Evolutionary conservation across 169 alveolate species (phyloP), one percentile per base, ranked within the genome.

Genomic region (Gregarina niphandrodes): DNA sequence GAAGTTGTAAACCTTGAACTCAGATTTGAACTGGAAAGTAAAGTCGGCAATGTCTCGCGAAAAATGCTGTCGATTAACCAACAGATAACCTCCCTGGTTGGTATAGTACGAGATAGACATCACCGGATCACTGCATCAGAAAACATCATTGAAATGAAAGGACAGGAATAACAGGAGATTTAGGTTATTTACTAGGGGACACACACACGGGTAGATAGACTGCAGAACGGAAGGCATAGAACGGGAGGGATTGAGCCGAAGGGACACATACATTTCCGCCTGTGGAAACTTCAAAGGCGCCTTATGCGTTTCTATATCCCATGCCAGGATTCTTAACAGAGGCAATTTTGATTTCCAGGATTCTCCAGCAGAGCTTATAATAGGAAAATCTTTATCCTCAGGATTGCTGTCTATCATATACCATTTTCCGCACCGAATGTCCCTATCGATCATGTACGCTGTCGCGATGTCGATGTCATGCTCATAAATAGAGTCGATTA

Each of bases 261-360:
- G 12, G 23, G 42, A 12, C 31, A 43, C 55, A 57, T 45, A 45
- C 31, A 42, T 61, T 5, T 22, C 49, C 21, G 91, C 66, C 59
- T 89, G 96, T 9, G 99, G 99, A 58, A 93, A 93, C 67, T 88
- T 86, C 40, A 89, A 65, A 4, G 95, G 95, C 32, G 80, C 86
- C 70, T 92, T 43, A 82, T 77, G 57, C 92, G 84, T 23, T 67
- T 93, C 99, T 21, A 93, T 87, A 81, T 93, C 99, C 87, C 92
- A 93, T 19, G 97, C 97, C 28, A 89, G 71, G 19, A 81, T 71
- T 56, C 64, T 76, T 69, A 63, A 84, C 60, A 64, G 84, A 37
- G 75, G 85, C 68, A 38, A 4, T 7, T 39, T 28, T 3, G 16
- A 2, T 3, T 20, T 16, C 23, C 13, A 4, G 16, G 2, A 2